Conservation (phyloP, 768 basidiomycete species). For the Leucosporidium yakuticum region DNA sequence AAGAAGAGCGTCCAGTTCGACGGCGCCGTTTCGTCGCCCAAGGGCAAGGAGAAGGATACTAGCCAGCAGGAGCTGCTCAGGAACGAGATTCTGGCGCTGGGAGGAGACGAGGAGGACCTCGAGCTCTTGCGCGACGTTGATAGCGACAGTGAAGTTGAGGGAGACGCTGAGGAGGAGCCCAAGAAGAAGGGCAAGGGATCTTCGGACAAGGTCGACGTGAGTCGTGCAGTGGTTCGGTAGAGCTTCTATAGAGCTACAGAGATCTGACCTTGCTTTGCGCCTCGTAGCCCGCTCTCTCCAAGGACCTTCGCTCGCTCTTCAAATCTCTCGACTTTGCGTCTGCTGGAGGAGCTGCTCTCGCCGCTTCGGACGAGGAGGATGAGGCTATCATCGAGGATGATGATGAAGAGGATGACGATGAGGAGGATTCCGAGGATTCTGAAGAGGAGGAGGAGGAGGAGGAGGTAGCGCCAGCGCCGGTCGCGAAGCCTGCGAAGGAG, state of each 20-base stretch:
- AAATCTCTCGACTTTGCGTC: conserved; percentile 42
- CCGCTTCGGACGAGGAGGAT: conserved; percentile 37
- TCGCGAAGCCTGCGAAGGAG: conserved; percentile 11
- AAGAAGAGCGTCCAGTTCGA: not conserved
- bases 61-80: conserved; percentile 11
- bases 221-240: not conserved
- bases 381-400: conserved; percentile 35
- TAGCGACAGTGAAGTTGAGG: conserved; percentile 39
- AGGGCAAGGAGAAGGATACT: conserved; percentile 11
- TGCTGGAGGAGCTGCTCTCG: conserved; percentile 26
- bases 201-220: conserved; percentile 44
- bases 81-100: conserved; percentile 47
- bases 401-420: conserved; percentile 16
- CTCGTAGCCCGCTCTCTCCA: conserved; percentile 47
- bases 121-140: conserved; percentile 50
- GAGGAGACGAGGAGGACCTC: conserved; percentile 52
- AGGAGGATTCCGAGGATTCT: conserved; percentile 37
- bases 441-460: conserved; percentile 33
- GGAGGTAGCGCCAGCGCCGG: conserved; percentile 42
- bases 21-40: not conserved
- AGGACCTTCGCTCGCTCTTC: conserved; percentile 52
- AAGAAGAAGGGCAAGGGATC: not conserved
- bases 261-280: not conserved
- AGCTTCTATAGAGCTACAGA: not conserved
- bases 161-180: conserved; percentile 34